A percentile compares a stretch with the other conserved stretches of the same genome.
These are phyloP conservation scores for Trichothecium sympodiale DNA, from an alignment of 2,329 filamentous ascomycete genomes.

Conservation along the genomic window DNA sequence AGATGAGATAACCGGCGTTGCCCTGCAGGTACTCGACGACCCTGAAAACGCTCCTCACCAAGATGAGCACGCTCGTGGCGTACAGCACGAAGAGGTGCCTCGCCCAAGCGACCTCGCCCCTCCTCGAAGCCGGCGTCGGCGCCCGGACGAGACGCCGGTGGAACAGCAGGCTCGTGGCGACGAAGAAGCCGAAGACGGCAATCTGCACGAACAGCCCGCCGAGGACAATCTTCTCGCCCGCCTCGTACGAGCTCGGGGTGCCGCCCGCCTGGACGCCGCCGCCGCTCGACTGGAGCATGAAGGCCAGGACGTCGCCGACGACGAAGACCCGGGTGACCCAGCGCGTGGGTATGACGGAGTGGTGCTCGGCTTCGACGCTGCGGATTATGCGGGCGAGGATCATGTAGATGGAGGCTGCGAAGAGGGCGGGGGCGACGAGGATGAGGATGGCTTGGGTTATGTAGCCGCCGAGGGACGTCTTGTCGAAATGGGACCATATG, in stretches of 20 bases:
- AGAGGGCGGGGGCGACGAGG: constrained; percentile 34
- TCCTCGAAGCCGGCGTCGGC: constrained; percentile 10
- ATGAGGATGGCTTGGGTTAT: constrained; percentile 30
- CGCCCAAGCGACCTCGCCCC: constrained; percentile 14
- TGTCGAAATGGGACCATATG: constrained; percentile 5
- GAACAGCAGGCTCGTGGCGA: constrained; percentile 30
- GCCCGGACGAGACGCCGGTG: constrained; percentile 17
- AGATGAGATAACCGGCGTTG: constrained; percentile 25
- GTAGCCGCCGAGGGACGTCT: constrained; percentile 13
- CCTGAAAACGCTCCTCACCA: constrained; percentile 33
- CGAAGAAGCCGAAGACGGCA: constrained; percentile 39
- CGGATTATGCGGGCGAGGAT: constrained; percentile 31
- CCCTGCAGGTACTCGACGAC: constrained; percentile 36
- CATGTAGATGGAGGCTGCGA: constrained; percentile 41
- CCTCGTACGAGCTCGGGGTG: constrained; percentile 11
- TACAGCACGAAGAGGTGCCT: constrained; percentile 20
- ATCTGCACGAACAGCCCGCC: constrained; percentile 43
- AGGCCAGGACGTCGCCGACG: constrained; percentile 38
- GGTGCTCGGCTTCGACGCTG: constrained; percentile 21
- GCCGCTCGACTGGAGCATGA: constrained; percentile 37
- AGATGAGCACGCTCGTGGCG: constrained; percentile 24
- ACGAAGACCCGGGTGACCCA: constrained; percentile 46
- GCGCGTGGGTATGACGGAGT: constrained; percentile 18
- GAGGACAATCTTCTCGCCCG: constrained; percentile 36
- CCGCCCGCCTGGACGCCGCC: constrained; percentile 21